A percentile compares a stretch with the other conserved stretches of the same genome.
phyloP scores from a whole-genome alignment of 495 filamentous ascomycete species.

The Podospora pseudoanserina region DNA sequence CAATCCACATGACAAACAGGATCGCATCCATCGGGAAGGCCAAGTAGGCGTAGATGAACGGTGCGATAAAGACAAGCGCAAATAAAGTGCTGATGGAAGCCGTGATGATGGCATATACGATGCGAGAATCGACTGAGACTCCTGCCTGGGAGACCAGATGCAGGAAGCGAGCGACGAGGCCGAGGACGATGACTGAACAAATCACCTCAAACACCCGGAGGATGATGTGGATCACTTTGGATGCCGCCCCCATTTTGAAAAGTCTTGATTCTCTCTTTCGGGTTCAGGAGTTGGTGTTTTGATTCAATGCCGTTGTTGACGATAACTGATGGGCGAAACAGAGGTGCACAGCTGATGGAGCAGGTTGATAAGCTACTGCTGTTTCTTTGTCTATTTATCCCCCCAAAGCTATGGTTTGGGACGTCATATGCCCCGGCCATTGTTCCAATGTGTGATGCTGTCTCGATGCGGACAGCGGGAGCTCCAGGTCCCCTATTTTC shows the following conservation, averaged over 20 bases:
- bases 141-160: conserved; percentile 11
- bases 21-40: conserved; percentile 24
- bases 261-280: background rate
- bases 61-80: conserved; percentile 24
- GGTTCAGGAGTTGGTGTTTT: background rate
- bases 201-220: conserved; percentile 25
- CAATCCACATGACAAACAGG: conserved; percentile 29
- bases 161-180: conserved; percentile 21
- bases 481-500: background rate
- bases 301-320: background rate
- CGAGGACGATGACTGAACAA: conserved; percentile 26
- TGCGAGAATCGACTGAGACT: conserved; percentile 12
- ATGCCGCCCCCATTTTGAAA: conserved; percentile 14
- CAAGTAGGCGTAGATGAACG: conserved; percentile 24
- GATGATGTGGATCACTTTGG: conserved; percentile 2
- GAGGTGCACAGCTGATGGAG: background rate
- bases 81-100: conserved; percentile 24
- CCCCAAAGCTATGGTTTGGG: background rate
- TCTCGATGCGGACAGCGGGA: background rate
- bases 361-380: background rate
- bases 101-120: conserved; percentile 23
- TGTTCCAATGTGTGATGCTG: background rate
- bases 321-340: background rate
- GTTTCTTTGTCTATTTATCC: background rate
- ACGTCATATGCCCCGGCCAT: background rate